A percentile compares a stretch with the other conserved stretches of the same genome.
phyloP scores from a whole-genome alignment of 1,139 yeast genomes.

The Pneumocystis wakefieldiae region DNA sequence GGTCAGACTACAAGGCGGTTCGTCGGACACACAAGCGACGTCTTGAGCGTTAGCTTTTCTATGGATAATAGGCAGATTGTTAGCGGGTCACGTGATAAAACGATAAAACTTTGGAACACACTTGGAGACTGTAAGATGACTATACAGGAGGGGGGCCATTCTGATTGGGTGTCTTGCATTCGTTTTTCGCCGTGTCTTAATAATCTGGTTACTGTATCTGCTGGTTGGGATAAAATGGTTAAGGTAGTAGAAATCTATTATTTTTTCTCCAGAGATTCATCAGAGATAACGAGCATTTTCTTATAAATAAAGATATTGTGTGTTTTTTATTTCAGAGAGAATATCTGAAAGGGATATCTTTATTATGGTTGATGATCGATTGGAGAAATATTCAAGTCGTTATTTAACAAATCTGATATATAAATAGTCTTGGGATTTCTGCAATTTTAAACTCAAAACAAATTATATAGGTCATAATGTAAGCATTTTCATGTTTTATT shows the following conservation, averaged over 20 bases:
- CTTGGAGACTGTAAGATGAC: conserved; percentile 96
- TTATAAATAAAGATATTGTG: conserved; percentile 20
- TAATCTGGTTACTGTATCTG: conserved; percentile 70
- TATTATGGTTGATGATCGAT: conserved; percentile 7
- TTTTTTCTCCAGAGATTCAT: conserved; percentile 1
- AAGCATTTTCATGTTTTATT: not conserved
- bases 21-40: conserved; percentile 97
- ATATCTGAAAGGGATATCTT: conserved; percentile 66
- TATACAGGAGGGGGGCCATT: conserved; percentile 64
- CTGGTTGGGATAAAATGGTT: conserved; percentile 98
- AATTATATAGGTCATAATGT: conserved; percentile 96
- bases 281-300: not conserved
- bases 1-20: conserved; percentile 93
- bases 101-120: conserved; percentile 99
- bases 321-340: conserved; percentile 36
- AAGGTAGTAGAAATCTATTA: conserved; percentile 62
- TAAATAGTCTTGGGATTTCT: conserved; percentile 82
- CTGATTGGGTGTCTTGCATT: conserved; percentile 98
- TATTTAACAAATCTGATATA: conserved; percentile 26
- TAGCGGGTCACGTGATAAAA: conserved; percentile 97
- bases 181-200: conserved; percentile 71
- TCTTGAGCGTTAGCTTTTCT: conserved; percentile 91
- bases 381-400: conserved; percentile 2
- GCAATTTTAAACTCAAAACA: conserved; percentile 75
- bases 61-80: conserved; percentile 96